phyloP scores from a whole-genome alignment of 176 grass and related monocot genomes.

The Hyparrhenia diplandra region DNA sequence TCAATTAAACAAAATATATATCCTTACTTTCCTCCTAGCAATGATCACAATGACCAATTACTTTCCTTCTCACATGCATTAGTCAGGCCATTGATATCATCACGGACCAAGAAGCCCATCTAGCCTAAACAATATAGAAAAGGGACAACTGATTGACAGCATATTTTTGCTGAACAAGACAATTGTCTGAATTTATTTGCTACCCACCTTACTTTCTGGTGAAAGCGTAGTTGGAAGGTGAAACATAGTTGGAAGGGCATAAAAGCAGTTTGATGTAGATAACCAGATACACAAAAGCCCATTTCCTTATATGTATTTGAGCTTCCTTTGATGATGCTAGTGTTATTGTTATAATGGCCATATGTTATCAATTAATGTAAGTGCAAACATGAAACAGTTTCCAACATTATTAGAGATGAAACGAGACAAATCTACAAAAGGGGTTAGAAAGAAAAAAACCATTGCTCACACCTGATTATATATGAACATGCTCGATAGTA shows the following conservation, averaged over 20 bases:
- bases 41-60: background rate
- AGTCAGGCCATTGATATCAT: background rate
- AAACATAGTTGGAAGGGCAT: background rate
- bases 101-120: background rate
- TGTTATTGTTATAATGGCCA: background rate
- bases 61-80: background rate
- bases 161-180: background rate
- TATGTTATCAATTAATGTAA: background rate
- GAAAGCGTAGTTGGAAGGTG: background rate
- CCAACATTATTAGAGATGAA: background rate
- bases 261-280: background rate
- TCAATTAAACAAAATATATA: background rate
- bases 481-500: constrained; percentile 98
- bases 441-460: background rate
- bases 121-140: background rate
- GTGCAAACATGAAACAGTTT: background rate
- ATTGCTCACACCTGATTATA: constrained; percentile 77
- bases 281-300: background rate
- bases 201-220: background rate
- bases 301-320: background rate
- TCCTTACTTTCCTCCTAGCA: background rate
- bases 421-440: background rate
- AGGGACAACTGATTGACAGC: background rate
- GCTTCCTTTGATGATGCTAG: background rate
- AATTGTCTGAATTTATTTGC: background rate